Conservation (phyloP, 768 basidiomycete species). For the Dictyophora rubrovolvata region DNA sequence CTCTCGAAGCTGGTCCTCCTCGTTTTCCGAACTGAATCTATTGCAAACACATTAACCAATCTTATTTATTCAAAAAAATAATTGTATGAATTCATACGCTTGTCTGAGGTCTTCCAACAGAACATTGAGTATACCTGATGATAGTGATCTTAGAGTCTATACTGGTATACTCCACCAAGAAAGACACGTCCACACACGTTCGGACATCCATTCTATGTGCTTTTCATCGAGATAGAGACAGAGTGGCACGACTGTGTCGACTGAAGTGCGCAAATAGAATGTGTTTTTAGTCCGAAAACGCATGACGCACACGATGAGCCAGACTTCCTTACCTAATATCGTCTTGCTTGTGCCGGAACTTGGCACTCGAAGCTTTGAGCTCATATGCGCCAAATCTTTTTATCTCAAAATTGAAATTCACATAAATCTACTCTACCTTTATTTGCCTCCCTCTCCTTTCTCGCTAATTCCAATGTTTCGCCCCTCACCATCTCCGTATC, state of each 20-base stretch:
- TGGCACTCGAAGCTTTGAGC: too few relatives aligned
- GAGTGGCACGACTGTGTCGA: constrained; percentile 62
- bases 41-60: not conserved
- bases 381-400: too few relatives aligned
- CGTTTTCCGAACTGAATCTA: not conserved
- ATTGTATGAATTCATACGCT: constrained; percentile 31
- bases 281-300: constrained; percentile 63
- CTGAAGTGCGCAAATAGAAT: constrained; percentile 75
- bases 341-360: too few relatives aligned
- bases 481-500: too few relatives aligned
- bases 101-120: constrained; percentile 74
- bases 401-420: too few relatives aligned
- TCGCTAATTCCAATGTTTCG: too few relatives aligned
- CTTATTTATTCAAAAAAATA: not conserved
- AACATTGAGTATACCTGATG: constrained; percentile 47
- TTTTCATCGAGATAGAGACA: constrained; percentile 87
- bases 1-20: not conserved
- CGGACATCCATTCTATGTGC: constrained; percentile 88
- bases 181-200: constrained; percentile 22
- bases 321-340: too few relatives aligned
- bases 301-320: constrained; percentile 30
- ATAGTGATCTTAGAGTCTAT: not conserved
- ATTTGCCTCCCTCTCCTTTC: too few relatives aligned
- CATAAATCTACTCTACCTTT: too few relatives aligned
- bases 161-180: not conserved